These are phyloP conservation scores for Thielaviopsis populi DNA, from an alignment of 2,329 filamentous ascomycete species.

Conservation along the genomic window DNA sequence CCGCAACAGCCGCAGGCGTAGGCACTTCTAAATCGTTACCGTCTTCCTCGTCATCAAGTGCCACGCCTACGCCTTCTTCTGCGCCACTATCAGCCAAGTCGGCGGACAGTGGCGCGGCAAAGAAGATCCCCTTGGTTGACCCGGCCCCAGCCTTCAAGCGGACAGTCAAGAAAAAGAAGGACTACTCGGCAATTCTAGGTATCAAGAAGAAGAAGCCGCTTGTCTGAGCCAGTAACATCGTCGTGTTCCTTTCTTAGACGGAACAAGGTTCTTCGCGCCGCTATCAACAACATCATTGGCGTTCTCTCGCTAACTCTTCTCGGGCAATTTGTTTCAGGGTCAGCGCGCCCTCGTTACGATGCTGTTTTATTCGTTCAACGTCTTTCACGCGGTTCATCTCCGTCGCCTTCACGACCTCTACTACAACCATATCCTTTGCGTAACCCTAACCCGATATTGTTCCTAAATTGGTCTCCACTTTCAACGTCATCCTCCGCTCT, in stretches of 20 bases:
- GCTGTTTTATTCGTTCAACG: constrained; percentile 13
- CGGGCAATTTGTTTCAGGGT: background rate
- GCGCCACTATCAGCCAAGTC: background rate
- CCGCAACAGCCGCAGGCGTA: constrained; percentile 15
- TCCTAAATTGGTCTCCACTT: background rate
- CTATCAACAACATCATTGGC: too few relatives aligned
- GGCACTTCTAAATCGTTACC: background rate
- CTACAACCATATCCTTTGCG: too few relatives aligned
- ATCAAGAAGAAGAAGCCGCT: constrained; percentile 70
- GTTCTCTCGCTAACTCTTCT: background rate
- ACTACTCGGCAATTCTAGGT: constrained; percentile 56
- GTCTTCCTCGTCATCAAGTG: background rate
- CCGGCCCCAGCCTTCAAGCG: constrained; percentile 43
- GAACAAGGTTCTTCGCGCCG: background rate
- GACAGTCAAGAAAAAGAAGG: constrained; percentile 75
- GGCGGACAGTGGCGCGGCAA: constrained; percentile 18
- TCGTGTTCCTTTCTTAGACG: constrained; percentile 3
- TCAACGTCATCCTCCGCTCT: background rate
- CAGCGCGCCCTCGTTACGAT: background rate
- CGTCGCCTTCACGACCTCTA: background rate
- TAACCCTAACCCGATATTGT: background rate
- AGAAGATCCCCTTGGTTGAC: constrained; percentile 15
- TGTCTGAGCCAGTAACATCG: constrained; percentile 27
- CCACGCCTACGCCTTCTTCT: background rate
- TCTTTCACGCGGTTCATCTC: background rate